Percentiles rank a stretch among this genome's conserved stretches.
phyloP scores from a whole-genome alignment of 2,329 filamentous ascomycete genomes.

The Apiospora arundinis region DNA sequence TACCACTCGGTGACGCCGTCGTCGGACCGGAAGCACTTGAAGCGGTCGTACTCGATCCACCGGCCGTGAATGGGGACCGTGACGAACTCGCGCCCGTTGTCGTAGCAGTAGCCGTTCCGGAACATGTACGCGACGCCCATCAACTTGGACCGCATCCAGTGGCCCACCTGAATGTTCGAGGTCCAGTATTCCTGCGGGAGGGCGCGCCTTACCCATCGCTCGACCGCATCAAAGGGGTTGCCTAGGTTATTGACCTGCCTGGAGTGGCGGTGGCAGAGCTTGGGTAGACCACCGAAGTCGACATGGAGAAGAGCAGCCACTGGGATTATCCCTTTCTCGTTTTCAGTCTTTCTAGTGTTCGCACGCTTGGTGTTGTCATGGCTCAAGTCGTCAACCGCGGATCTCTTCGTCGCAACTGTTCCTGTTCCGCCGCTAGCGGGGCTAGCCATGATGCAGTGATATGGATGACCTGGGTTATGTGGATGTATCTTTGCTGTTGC shows the following conservation, averaged over 20 bases:
- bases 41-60: neutral
- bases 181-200: neutral
- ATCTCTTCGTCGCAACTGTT: neutral
- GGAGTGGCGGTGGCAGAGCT: neutral
- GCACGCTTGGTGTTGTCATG: neutral
- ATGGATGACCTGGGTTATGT: neutral
- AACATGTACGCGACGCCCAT: neutral
- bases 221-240: neutral
- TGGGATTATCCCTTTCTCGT: neutral
- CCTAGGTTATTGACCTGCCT: neutral
- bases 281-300: neutral
- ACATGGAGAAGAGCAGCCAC: neutral
- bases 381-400: neutral
- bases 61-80: conserved; percentile 1
- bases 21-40: neutral
- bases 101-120: conserved; percentile 8
- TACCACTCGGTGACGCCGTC: neutral
- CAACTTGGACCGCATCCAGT: neutral
- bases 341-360: no score
- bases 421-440: neutral
- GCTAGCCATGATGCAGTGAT: neutral
- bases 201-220: neutral
- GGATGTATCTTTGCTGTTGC: neutral
- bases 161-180: neutral
- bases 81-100: neutral